Percentiles rank a stretch among this genome's conserved stretches.
Evolutionary conservation across 208 protist species (phyloP).

Genomic region (Plasmodiophora brassicae): DNA sequence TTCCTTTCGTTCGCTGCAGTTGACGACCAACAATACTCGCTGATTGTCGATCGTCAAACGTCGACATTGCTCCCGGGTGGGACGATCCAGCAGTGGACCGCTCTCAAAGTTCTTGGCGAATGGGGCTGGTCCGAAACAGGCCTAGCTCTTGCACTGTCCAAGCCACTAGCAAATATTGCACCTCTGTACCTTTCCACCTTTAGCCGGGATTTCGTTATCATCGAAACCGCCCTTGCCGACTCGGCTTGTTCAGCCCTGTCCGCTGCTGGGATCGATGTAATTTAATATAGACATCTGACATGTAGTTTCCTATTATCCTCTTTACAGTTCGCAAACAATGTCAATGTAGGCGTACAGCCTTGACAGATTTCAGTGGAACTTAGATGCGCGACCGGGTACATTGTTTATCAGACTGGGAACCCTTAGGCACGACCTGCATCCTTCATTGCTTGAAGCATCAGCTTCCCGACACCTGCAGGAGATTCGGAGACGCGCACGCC

Average conservation of each 20-base stretch:
- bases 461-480: constrained; percentile 28
- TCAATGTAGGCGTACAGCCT: too few relatives aligned
- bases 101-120: background rate
- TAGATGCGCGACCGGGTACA: too few relatives aligned
- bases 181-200: background rate
- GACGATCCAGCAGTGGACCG: background rate
- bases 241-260: too few relatives aligned
- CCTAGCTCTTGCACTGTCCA: background rate
- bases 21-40: background rate
- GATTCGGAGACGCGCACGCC: constrained; percentile 55
- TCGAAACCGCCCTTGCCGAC: background rate
- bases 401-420: too few relatives aligned
- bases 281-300: too few relatives aligned
- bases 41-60: background rate
- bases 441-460: constrained; percentile 42
- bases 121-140: constrained; percentile 3
- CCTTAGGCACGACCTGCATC: constrained; percentile 38
- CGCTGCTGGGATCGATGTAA: too few relatives aligned
- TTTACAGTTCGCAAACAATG: too few relatives aligned
- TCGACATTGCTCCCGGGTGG: too few relatives aligned
- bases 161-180: background rate
- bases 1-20: background rate
- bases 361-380: too few relatives aligned
- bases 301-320: too few relatives aligned
- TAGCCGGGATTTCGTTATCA: constrained; percentile 3